phyloP scores from a whole-genome alignment of 208 protist genomes.

The Acanthamoeba quina region DNA sequence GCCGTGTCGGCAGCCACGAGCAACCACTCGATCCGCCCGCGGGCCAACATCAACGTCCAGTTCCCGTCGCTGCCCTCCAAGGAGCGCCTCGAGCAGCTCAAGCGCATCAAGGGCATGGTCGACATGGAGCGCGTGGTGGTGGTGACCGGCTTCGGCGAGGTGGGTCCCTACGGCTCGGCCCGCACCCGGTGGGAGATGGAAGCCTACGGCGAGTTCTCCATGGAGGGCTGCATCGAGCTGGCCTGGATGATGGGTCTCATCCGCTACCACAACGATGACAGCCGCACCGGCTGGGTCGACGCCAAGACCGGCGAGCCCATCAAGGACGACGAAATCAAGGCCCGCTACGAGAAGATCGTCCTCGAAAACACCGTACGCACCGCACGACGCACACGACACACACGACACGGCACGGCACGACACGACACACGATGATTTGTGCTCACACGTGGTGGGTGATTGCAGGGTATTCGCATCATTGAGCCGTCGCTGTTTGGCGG shows the following conservation, averaged over 20 bases:
- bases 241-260: conserved; percentile 92
- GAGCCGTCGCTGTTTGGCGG: conserved; percentile 90
- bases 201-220: conserved; percentile 87
- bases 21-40: neutral
- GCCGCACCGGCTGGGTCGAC: conserved; percentile 88
- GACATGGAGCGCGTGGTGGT: conserved; percentile 88
- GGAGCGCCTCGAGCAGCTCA: conserved; percentile 76
- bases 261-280: conserved; percentile 80
- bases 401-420: neutral
- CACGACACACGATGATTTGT: neutral
- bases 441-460: neutral
- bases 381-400: neutral
- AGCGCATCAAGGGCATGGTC: conserved; percentile 84
- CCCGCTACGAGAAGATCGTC: conserved; percentile 70
- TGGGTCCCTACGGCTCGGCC: conserved; percentile 89
- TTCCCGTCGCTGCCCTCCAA: conserved; percentile 79
- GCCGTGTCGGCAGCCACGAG: neutral
- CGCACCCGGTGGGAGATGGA: conserved; percentile 91
- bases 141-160: conserved; percentile 89
- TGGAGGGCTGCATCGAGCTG: conserved; percentile 90
- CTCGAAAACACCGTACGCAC: conserved; percentile 65
- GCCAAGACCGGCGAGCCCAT: conserved; percentile 82
- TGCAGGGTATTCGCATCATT: conserved; percentile 87
- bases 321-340: conserved; percentile 81
- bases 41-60: conserved; percentile 80